These are phyloP conservation scores for Ogataea dorogensis DNA, from an alignment of 805 yeast species.

Conservation along the genomic window DNA sequence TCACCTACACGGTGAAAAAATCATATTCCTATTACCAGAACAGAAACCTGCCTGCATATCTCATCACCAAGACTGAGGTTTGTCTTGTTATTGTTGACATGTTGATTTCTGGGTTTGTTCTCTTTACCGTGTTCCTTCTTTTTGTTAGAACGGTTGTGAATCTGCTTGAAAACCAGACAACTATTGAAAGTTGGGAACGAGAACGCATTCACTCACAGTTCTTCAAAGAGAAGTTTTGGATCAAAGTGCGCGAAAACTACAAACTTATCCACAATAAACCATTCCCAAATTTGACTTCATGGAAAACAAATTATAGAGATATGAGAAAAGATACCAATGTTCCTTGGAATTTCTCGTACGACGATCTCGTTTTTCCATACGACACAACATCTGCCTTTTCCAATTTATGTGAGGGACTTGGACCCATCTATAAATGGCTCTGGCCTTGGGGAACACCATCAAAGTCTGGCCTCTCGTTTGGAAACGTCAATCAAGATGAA, in stretches of 20 bases:
- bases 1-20: conserved; percentile 41
- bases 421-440: conserved; percentile 64
- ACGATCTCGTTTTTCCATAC: conserved; percentile 80
- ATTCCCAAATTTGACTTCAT: conserved; percentile 47
- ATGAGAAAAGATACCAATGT: conserved; percentile 19
- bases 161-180: conserved; percentile 70
- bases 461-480: conserved; percentile 59
- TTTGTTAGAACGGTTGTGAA: conserved; percentile 59
- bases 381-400: conserved; percentile 56
- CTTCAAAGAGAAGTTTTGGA: conserved; percentile 54
- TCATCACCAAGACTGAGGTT: conserved; percentile 52
- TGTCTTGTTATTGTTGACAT: conserved; percentile 51
- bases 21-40: conserved; percentile 44
- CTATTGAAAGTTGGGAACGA: conserved; percentile 89
- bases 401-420: conserved; percentile 55
- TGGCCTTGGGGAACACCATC: conserved; percentile 67
- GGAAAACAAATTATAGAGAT: conserved; percentile 36
- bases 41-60: conserved; percentile 54
- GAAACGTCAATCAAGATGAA: conserved; percentile 53
- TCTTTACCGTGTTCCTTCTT: conserved; percentile 57
- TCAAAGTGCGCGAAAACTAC: conserved; percentile 45
- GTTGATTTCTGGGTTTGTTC: conserved; percentile 58
- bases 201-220: conserved; percentile 75
- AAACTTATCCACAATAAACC: conserved; percentile 34
- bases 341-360: conserved; percentile 45